Base-by-base conservation (phyloP, 163 green algal species). In the Prototheca cutis region DNA sequence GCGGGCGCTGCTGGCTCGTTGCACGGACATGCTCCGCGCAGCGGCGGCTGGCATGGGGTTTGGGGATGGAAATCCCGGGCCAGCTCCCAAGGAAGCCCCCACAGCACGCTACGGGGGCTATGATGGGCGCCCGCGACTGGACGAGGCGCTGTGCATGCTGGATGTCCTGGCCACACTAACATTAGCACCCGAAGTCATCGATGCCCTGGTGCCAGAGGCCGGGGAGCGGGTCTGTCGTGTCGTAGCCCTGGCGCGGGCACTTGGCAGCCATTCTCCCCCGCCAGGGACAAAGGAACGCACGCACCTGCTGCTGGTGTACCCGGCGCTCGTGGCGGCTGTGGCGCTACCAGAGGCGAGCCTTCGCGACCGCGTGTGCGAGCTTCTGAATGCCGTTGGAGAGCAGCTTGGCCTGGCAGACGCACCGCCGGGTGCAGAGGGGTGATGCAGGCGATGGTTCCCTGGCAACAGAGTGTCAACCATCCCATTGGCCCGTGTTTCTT, bases 301-400 rank as follows among this genome's bases (percentile, higher is more conserved):
- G 3, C 82, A 88, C 65, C 63, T 90, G 52, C 62, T 85, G 51
- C 57, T 76, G 29, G 23, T 90, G 31, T 90, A 87, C 65, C 47
- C 61, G 17, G 47, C 65, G 8, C 58, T 90, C 36, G 70, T 63
- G 25, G 69, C 56, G 8, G 81, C 73, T 49, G 65, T 88, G 5
- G 59, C 55, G 13, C 79, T 58, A 53, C 61, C 56, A 27, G 82
- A 88, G 45, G 36, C 53, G 0, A 61, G 71, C 4, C 58, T 90
- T 7, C 52, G 72, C 2, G 58, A 71, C 18, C 55, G 72, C 40
- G 65, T 81, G 32, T 58, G 61, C 13, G 73, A 77, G 33, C 57
- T 84, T n/a, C 58, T 88, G 53, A 51, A 70, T 53, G 52, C 71
- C 21, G 67, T 79, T 1, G 81, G 81, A 2, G 57, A 40, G 1